Percentiles rank a stretch among this genome's conserved stretches.
phyloP scores from a whole-genome alignment of 495 filamentous ascomycete species.

The Sabuloglossum arenarium region DNA sequence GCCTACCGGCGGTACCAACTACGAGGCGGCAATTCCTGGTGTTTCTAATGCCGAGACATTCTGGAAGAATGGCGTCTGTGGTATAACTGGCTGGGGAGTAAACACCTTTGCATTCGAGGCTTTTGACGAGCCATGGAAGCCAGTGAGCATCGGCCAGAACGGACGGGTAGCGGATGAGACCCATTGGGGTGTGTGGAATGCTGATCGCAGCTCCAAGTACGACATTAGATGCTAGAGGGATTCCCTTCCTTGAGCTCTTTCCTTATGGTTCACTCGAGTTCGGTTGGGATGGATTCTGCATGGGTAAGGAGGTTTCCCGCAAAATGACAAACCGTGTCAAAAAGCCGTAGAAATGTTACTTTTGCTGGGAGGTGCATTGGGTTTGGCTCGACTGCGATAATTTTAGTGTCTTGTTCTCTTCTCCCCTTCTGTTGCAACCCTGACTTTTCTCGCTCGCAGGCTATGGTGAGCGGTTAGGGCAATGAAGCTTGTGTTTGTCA shows the following conservation, averaged over 20 bases:
- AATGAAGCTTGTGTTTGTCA: background rate
- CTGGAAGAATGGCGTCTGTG: constrained; percentile 49
- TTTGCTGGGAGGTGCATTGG: background rate
- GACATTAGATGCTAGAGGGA: constrained; percentile 27
- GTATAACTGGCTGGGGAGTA: constrained; percentile 47
- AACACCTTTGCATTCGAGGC: constrained; percentile 76
- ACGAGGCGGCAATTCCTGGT: constrained; percentile 39
- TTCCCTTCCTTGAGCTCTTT: background rate
- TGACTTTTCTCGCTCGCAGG: background rate
- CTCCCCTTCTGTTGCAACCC: background rate
- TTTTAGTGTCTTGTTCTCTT: background rate
- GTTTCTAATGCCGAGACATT: constrained; percentile 36
- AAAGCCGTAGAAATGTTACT: background rate
- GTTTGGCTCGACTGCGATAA: background rate
- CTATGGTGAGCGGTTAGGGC: background rate
- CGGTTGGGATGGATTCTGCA: background rate
- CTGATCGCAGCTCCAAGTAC: constrained; percentile 41
- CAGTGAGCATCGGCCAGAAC: constrained; percentile 42
- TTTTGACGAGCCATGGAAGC: constrained; percentile 69
- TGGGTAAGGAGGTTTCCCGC: background rate
- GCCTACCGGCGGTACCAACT: constrained; percentile 34
- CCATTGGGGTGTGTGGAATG: constrained; percentile 56
- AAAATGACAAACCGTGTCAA: background rate
- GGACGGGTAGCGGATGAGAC: constrained; percentile 47
- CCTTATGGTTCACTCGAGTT: background rate